Evolutionary conservation across 2,329 filamentous ascomycete species (phyloP).

Genomic region (Cladorrhinum sp.): DNA sequence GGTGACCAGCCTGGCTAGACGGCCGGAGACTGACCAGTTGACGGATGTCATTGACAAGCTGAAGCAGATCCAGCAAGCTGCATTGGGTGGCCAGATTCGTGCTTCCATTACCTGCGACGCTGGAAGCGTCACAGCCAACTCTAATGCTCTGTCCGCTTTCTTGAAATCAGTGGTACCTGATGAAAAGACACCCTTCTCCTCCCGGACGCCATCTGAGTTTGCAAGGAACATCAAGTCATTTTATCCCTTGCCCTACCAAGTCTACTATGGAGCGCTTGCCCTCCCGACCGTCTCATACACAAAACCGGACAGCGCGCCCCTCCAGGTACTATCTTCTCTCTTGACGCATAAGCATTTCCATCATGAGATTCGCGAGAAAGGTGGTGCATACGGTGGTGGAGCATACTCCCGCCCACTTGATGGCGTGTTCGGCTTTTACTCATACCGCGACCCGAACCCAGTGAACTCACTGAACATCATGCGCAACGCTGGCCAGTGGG

Average conservation of each 20-base stretch:
- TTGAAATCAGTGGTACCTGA: slow-evolving; percentile 56
- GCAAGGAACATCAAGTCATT: slow-evolving; percentile 68
- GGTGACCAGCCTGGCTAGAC: slow-evolving; percentile 72
- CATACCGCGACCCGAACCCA: slow-evolving; percentile 94
- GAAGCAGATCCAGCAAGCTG: slow-evolving; percentile 78
- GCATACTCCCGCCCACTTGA: slow-evolving; percentile 78
- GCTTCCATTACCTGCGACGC: slow-evolving; percentile 81
- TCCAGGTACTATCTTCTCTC: slow-evolving; percentile 86
- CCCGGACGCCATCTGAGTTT: slow-evolving; percentile 33
- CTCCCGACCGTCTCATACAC: slow-evolving; percentile 82
- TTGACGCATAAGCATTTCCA: slow-evolving; percentile 96
- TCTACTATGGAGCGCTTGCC: slow-evolving; percentile 86
- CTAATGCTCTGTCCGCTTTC: slow-evolving; percentile 68
- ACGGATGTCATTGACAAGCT: slow-evolving; percentile 77
- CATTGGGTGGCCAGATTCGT: slow-evolving; percentile 67
- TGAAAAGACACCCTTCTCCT: slow-evolving; percentile 36
- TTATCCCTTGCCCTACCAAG: slow-evolving; percentile 93
- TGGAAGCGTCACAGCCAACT: slow-evolving; percentile 69
- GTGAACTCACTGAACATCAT: slow-evolving; percentile 84
- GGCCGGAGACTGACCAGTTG: slow-evolving; percentile 66
- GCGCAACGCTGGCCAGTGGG: slow-evolving; percentile 77
- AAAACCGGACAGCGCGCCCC: slow-evolving; percentile 68
- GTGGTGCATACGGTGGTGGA: slow-evolving; percentile 91
- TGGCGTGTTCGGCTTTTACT: slow-evolving; percentile 91
- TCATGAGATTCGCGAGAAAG: slow-evolving; percentile 96